Conservation (phyloP, 345 rosid species). For the Linum usitatissimum region DNA sequence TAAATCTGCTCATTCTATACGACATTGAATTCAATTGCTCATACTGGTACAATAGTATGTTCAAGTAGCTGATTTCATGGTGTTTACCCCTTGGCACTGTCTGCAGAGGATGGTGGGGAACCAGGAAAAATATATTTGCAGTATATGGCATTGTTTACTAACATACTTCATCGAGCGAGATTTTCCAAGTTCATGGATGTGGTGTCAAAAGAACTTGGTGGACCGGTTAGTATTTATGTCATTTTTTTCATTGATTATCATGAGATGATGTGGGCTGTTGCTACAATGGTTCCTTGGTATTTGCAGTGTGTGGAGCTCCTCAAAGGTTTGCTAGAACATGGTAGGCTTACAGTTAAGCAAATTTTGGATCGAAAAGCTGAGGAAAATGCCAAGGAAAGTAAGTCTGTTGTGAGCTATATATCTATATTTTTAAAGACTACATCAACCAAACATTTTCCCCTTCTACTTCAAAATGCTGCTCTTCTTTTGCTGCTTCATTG, state of each 20-base stretch:
- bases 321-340: slow-evolving; percentile 69
- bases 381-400: slow-evolving; percentile 30
- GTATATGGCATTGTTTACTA: slow-evolving; percentile 50
- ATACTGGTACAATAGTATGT: too few species aligned
- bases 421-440: neutral
- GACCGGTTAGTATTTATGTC: slow-evolving; percentile 30
- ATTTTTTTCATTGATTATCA: slow-evolving; percentile 2
- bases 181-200: slow-evolving; percentile 50
- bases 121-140: slow-evolving; percentile 33
- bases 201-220: slow-evolving; percentile 43
- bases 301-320: slow-evolving; percentile 53
- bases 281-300: slow-evolving; percentile 8
- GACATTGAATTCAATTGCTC: too few species aligned
- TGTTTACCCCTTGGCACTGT: neutral
- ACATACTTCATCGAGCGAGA: slow-evolving; percentile 62
- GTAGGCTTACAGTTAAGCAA: slow-evolving; percentile 70
- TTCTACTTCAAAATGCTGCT: neutral
- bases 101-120: slow-evolving; percentile 38
- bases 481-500: neutral
- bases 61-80: neutral
- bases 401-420: slow-evolving; percentile 12
- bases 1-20: too few species aligned
- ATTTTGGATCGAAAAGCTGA: slow-evolving; percentile 52
- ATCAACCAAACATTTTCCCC: neutral
- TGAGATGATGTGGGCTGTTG: neutral